Conservation (phyloP, 805 yeast species). For the Trichomonascus vanleenenianus region DNA sequence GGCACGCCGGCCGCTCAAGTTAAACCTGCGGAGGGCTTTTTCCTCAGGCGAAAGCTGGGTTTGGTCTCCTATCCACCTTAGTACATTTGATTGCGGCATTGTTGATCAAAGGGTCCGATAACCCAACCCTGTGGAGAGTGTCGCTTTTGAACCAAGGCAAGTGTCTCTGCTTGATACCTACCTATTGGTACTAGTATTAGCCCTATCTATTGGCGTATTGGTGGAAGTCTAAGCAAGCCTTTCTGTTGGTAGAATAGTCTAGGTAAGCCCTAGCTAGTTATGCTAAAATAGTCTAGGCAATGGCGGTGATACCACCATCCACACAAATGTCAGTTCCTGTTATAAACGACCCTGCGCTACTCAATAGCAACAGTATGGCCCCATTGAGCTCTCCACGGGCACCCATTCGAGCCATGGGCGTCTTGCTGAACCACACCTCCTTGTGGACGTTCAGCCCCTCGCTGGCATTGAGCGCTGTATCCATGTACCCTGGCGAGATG, state of each 20-base stretch:
- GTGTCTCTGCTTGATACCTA: no score
- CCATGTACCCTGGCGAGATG: conserved; percentile 5
- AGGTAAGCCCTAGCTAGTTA: no score
- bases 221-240: no score
- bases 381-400: conserved; percentile 1
- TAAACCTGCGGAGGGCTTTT: conserved; percentile 5
- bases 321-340: conserved; percentile 1
- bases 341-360: conserved; percentile 3
- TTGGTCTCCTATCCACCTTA: conserved; percentile 15
- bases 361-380: not conserved
- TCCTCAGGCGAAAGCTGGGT: conserved; percentile 21
- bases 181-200: no score
- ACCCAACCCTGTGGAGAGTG: no score
- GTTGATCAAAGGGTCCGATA: no score
- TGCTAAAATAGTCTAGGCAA: no score
- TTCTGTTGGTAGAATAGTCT: no score
- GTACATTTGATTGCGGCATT: no score
- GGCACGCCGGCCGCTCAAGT: conserved; percentile 3
- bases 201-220: no score
- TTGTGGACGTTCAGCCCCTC: conserved; percentile 20
- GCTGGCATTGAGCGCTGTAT: not conserved
- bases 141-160: no score
- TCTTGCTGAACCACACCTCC: not conserved
- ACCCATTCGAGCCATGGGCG: conserved; percentile 6
- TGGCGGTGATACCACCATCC: not conserved